These are phyloP conservation scores for Aspergillus baeticus DNA, from an alignment of 495 filamentous ascomycete species.

Conservation along the genomic window DNA sequence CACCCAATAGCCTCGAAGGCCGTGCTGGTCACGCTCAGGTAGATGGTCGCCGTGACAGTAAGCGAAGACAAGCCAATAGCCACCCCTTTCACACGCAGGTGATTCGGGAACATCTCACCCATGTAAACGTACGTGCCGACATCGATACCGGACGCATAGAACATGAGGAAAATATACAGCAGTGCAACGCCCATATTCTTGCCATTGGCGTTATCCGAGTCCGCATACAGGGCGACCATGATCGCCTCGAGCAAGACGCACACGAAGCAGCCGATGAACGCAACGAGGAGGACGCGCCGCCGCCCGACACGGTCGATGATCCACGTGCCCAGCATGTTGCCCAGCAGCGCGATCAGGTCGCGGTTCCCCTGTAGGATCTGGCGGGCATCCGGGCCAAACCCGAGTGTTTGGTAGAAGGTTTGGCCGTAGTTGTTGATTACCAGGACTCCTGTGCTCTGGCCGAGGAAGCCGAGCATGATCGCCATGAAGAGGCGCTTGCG, in stretches of 20 bases:
- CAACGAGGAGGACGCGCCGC: neutral
- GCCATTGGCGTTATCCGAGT: neutral
- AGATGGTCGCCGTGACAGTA: neutral
- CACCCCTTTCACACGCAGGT: neutral
- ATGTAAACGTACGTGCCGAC: neutral
- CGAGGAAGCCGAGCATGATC: neutral
- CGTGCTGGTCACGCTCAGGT: neutral
- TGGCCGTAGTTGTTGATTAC: neutral
- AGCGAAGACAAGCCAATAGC: neutral
- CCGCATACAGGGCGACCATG: neutral
- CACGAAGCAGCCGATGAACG: neutral
- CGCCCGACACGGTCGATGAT: neutral
- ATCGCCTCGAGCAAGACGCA: neutral
- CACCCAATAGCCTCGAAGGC: neutral
- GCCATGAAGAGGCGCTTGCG: neutral
- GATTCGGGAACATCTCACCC: neutral
- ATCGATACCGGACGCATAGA: neutral
- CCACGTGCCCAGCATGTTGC: neutral
- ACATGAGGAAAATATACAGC: neutral
- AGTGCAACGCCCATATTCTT: neutral
- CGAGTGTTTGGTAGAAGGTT: neutral
- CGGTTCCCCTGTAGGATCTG: neutral
- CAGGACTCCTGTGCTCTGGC: neutral
- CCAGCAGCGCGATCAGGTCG: neutral
- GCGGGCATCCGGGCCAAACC: neutral